Percentiles rank a stretch among this genome's conserved stretches.
These are phyloP conservation scores for Iodosphaeria phyllophila DNA, from an alignment of 2,329 filamentous ascomycete species.

Conservation along the genomic window DNA sequence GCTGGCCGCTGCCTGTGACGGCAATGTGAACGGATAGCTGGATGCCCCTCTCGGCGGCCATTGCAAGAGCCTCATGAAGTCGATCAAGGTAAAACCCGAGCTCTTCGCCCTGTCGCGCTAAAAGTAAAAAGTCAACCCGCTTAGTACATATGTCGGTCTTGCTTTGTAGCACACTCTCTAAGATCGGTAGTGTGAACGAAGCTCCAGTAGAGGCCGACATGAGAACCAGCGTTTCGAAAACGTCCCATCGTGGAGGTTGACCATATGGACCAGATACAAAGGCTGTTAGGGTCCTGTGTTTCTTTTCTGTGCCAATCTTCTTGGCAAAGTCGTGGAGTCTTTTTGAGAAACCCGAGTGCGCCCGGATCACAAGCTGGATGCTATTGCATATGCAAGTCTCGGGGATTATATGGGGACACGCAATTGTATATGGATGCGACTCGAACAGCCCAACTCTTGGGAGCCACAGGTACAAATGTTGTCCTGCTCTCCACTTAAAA, in stretches of 20 bases:
- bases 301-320: constrained; percentile 12
- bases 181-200: constrained; percentile 39
- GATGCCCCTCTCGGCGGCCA: constrained; percentile 24
- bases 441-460: constrained; percentile 33
- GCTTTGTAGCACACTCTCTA: constrained; percentile 31
- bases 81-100: constrained; percentile 34
- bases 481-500: constrained; percentile 38
- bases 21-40: constrained; percentile 33
- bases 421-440: constrained; percentile 42
- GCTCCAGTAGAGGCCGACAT: constrained; percentile 45
- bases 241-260: constrained; percentile 32
- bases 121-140: constrained; percentile 31
- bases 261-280: constrained; percentile 40
- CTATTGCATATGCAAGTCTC: constrained; percentile 37
- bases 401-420: constrained; percentile 30
- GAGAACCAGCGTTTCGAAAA: constrained; percentile 39
- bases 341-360: constrained; percentile 37
- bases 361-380: constrained; percentile 36
- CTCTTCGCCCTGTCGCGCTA: constrained; percentile 31
- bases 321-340: constrained; percentile 28
- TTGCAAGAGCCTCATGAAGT: constrained; percentile 23
- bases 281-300: constrained; percentile 18
- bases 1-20: constrained; percentile 22
- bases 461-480: constrained; percentile 43
- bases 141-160: constrained; percentile 25